A percentile compares a stretch with the other conserved stretches of the same genome.
These are phyloP conservation scores for Dipodascus albidus DNA, from an alignment of 805 yeast species.

Conservation along the genomic window DNA sequence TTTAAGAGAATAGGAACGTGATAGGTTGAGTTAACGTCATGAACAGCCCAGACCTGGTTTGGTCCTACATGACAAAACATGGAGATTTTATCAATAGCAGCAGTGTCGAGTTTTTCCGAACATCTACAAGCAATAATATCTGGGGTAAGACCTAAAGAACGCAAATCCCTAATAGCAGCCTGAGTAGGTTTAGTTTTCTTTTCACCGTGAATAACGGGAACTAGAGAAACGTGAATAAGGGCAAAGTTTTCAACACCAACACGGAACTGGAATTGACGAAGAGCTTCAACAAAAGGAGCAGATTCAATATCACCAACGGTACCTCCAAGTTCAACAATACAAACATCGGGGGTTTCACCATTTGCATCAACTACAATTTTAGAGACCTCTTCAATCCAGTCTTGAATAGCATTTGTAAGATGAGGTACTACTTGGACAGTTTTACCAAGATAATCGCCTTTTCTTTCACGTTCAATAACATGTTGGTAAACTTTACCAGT, in stretches of 20 bases:
- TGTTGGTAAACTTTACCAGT: slow-evolving; percentile 95
- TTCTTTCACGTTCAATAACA: slow-evolving; percentile 89
- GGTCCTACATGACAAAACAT: slow-evolving; percentile 99
- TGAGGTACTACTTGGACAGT: slow-evolving; percentile 99
- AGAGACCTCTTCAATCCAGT: slow-evolving; percentile 94
- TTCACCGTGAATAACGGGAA: slow-evolving; percentile 97
- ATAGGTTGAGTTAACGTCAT: slow-evolving; percentile 92
- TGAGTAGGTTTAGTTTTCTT: slow-evolving; percentile 99
- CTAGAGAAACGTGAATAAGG: slow-evolving; percentile 89
- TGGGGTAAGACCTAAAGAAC: slow-evolving; percentile 89
- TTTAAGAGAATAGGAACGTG: slow-evolving; percentile 89
- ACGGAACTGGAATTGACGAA: slow-evolving; percentile 96
- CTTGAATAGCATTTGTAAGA: slow-evolving; percentile 93
- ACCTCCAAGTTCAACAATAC: slow-evolving; percentile 97
- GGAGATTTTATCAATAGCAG: slow-evolving; percentile 91
- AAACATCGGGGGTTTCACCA: slow-evolving; percentile 85
- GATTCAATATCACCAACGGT: slow-evolving; percentile 98
- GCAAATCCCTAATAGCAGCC: slow-evolving; percentile 94
- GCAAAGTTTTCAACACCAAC: slow-evolving; percentile 93
- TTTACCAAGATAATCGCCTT: slow-evolving; percentile 94
- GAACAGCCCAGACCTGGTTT: slow-evolving; percentile 94
- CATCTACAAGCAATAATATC: slow-evolving; percentile 99
- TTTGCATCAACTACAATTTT: slow-evolving; percentile 83
- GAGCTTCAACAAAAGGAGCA: slow-evolving; percentile 98
- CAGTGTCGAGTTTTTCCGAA: slow-evolving; percentile 62